Percentiles rank a stretch among this genome's conserved stretches.
Evolutionary conservation across 352 stramenopile species (phyloP).

Genomic region (Globisporangium carolinianum): DNA sequence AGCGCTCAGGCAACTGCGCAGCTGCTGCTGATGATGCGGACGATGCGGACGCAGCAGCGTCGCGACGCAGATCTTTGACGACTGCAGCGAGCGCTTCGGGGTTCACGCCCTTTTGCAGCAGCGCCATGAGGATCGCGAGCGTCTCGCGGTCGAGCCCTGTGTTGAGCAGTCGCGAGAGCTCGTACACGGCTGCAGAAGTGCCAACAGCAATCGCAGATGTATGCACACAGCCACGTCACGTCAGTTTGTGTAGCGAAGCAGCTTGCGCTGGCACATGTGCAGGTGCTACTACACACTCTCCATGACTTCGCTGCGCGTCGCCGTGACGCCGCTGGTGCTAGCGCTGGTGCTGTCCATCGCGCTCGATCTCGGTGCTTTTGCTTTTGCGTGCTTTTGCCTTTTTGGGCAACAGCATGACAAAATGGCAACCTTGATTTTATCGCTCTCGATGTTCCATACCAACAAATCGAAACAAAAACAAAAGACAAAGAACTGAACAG

Average conservation of each 20-base stretch:
- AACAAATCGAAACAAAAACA: no score
- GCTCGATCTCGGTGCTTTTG: no score
- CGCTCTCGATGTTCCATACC: no score
- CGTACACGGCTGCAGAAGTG: conserved; percentile 61
- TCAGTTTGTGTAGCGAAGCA: background rate
- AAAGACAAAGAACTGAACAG: no score
- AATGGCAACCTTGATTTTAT: no score
- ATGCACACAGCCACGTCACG: background rate
- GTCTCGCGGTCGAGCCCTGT: conserved; percentile 88
- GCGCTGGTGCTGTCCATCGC: conserved; percentile 7
- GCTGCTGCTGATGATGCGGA: conserved; percentile 1
- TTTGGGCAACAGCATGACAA: no score
- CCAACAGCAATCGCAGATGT: no score
- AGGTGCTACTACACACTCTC: conserved; percentile 49
- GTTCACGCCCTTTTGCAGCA: conserved; percentile 88
- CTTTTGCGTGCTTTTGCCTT: no score
- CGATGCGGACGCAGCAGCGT: conserved; percentile 22
- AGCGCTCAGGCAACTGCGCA: conserved; percentile 10
- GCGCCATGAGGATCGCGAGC: conserved; percentile 78
- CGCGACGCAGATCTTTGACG: conserved; percentile 85
- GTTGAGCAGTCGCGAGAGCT: conserved; percentile 87
- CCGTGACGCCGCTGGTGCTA: conserved; percentile 20
- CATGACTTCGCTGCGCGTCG: conserved; percentile 45
- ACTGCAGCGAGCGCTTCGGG: conserved; percentile 83
- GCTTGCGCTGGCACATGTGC: conserved; percentile 82